Evolutionary conservation across 2,329 filamentous ascomycete species (phyloP).

Genomic region (Spiromastix sp.): DNA sequence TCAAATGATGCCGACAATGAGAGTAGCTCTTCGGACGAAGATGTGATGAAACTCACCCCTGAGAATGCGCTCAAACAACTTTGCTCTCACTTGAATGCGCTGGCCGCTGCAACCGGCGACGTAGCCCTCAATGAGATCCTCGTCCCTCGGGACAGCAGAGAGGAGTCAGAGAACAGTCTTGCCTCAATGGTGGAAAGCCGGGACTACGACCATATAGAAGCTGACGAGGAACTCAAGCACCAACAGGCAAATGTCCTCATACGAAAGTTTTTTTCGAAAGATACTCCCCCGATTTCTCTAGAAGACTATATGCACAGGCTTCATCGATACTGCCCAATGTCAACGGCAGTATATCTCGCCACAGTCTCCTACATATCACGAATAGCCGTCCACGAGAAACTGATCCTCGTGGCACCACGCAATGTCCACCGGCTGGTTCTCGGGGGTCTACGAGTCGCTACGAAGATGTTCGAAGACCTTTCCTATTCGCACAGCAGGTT

Average conservation of each 20-base stretch:
- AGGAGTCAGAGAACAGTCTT: too few species aligned
- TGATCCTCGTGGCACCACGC: constrained; percentile 68
- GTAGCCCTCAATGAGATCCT: constrained; percentile 50
- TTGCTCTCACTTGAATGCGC: constrained; percentile 54
- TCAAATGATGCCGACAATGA: too few species aligned
- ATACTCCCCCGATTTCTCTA: constrained; percentile 70
- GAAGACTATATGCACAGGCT: constrained; percentile 78
- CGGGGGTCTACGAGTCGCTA: constrained; percentile 74
- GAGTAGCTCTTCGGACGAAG: too few species aligned
- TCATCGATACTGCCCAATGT: constrained; percentile 87
- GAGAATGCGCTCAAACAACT: constrained; percentile 61
- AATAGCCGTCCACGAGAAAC: constrained; percentile 64
- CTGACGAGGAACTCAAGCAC: background rate
- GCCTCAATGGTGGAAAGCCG: constrained; percentile 41
- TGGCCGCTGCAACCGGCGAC: constrained; percentile 44
- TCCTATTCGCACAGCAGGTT: constrained; percentile 77
- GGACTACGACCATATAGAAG: background rate
- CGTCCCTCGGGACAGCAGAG: constrained; percentile 1
- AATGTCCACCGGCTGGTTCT: constrained; percentile 82
- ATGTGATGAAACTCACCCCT: constrained; percentile 1
- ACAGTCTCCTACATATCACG: constrained; percentile 80
- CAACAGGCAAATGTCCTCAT: constrained; percentile 16
- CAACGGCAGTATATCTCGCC: constrained; percentile 84
- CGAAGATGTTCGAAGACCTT: constrained; percentile 90
- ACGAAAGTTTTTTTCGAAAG: constrained; percentile 84